Base-by-base conservation (phyloP, 768 basidiomycete species). In the Suillus cothurnatus region DNA sequence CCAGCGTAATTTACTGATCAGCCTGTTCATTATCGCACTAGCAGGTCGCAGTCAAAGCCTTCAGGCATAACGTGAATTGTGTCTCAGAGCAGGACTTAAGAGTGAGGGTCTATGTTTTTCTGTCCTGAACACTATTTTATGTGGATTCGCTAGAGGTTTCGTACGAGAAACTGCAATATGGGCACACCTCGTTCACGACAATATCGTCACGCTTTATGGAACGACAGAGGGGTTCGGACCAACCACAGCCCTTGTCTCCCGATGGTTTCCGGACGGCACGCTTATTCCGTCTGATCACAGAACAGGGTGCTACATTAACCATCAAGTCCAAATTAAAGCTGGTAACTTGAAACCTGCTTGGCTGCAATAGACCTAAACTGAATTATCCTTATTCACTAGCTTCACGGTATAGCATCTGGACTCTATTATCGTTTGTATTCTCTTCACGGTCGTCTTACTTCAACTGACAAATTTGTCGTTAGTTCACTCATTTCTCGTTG, bases 181-280 rank as follows among this genome's bases (percentile, higher is more conserved):
- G 72, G 61, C 58, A 23, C 36, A 57, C 45, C 63, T 73, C 17
- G 12, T 52, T 3, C 68, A 73, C 45, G 61, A 60, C 28, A 73
- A 73, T 61, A 61, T 73, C 17, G 45, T 73, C 2, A 66, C 65
- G 2, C 66, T 72, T 36, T 66, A 52, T 31, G 70, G 72, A n/a
- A 55, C 63, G 9, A 55, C 66, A 19, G 63, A 58, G 28, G 68
- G 62, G 21, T 71, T 67, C 15, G 43, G 31, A 15, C 14, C n/a
- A 23, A 12, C 9, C 26, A 17, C 23, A 39, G 34, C 49, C 19
- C 32, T 49, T 12, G 61, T 62, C 52, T 62, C 61, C 21, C 49
- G 2, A 6, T 62, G 50, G 50, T 52, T 62, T 49, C 61, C 43
- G 26, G 15, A 62, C 2, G 61, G 50, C n/a, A 62, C 61, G 32